phyloP scores from a whole-genome alignment of 1,284 basidiomycete genomes.

The Entoloma clypeatum region DNA sequence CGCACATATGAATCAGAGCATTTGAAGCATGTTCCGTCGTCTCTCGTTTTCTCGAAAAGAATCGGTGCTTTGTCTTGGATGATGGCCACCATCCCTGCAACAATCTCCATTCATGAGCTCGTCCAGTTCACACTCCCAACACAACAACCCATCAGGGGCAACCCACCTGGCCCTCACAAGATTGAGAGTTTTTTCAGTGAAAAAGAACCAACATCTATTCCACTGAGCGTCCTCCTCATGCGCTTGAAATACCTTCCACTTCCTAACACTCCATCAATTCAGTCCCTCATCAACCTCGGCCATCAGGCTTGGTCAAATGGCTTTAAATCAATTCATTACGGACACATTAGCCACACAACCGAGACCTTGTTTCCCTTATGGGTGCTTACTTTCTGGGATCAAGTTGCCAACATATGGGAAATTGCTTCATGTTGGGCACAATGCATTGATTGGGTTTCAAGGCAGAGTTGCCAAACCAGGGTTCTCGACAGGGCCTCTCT shows the following conservation, averaged over 20 bases:
- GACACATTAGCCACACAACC: neutral
- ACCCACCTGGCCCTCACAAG: neutral
- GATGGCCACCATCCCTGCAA: slow-evolving; percentile 18
- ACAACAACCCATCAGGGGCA: too few species aligned
- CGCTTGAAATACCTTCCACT: neutral
- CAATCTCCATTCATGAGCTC: too few species aligned
- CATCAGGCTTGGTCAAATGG: slow-evolving; percentile 2
- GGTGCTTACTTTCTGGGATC: slow-evolving; percentile 11
- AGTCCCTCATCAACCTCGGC: neutral
- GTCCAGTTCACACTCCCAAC: too few species aligned
- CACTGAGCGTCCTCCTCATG: neutral
- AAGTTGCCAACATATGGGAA: too few species aligned
- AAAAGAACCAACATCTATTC: neutral
- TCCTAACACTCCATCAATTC: neutral
- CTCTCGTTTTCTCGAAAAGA: slow-evolving; percentile 7
- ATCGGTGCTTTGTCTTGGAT: slow-evolving; percentile 11
- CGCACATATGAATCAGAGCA: slow-evolving; percentile 18
- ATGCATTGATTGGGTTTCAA: slow-evolving; percentile 12
- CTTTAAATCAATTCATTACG: neutral
- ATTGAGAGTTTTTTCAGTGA: neutral
- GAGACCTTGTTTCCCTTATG: slow-evolving; percentile 8
- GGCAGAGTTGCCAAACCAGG: too few species aligned
- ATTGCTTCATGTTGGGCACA: slow-evolving; percentile 5
- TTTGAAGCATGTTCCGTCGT: slow-evolving; percentile 17
- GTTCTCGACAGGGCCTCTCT: too few species aligned